These are phyloP conservation scores for Brassica rapa DNA, from an alignment of 345 rosid genomes.

Conservation along the genomic window DNA sequence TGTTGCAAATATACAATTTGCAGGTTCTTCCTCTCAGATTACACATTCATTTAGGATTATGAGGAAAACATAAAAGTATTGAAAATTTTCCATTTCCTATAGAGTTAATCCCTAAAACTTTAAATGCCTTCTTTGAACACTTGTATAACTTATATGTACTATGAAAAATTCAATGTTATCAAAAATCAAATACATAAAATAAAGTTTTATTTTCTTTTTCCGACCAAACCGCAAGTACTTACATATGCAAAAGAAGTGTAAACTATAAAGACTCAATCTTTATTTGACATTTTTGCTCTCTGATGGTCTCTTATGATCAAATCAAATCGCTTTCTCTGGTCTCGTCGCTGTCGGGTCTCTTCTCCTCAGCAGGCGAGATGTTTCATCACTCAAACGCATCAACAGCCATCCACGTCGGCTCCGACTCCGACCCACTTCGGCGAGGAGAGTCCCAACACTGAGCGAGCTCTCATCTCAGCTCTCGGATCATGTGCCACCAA, in stretches of 20 bases:
- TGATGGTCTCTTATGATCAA: constrained; percentile 52
- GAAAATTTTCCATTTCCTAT: not conserved
- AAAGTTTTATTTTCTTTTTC: not conserved
- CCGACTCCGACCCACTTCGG: constrained; percentile 27
- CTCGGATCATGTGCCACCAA: constrained; percentile 54
- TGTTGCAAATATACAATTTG: constrained; percentile 16
- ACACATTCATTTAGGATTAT: constrained; percentile 31
- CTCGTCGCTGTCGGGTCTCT: constrained; percentile 15
- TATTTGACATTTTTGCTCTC: constrained; percentile 14
- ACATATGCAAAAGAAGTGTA: not conserved
- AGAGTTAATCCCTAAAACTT: constrained; percentile 16
- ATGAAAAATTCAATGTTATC: constrained; percentile 37
- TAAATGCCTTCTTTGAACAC: constrained; percentile 27
- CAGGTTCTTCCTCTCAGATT: constrained; percentile 25
- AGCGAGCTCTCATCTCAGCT: constrained; percentile 56
- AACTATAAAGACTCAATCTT: constrained; percentile 1
- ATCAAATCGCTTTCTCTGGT: constrained; percentile 29
- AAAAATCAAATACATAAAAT: constrained; percentile 17
- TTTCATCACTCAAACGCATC: constrained; percentile 22
- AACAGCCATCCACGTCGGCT: constrained; percentile 7
- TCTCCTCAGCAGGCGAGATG: constrained; percentile 42
- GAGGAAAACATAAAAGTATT: constrained; percentile 25
- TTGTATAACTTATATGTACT: constrained; percentile 35
- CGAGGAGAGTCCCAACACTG: constrained; percentile 27
- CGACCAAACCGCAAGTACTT: not conserved